Evolutionary conservation across 768 basidiomycete genomes (phyloP).

Genomic region (Leccinum barrowsii): DNA sequence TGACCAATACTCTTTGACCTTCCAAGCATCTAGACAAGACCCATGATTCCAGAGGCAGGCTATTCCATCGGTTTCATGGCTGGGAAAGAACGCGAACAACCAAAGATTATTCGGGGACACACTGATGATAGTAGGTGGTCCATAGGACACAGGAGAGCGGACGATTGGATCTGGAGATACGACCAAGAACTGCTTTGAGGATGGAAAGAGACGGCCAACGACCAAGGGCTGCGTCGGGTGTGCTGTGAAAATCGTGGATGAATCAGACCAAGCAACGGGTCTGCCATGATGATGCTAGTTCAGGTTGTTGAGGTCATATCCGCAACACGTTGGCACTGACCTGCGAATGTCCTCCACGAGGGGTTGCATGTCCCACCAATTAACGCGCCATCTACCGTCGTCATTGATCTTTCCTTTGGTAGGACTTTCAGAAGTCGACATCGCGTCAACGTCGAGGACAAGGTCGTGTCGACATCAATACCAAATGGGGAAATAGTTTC

Average conservation of each 20-base stretch:
- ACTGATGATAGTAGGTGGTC: constrained; percentile 60
- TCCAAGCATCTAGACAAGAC: constrained; percentile 59
- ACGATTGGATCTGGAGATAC: constrained; percentile 50
- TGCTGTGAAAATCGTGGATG: constrained; percentile 66
- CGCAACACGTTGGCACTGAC: constrained; percentile 31
- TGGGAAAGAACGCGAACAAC: constrained; percentile 76
- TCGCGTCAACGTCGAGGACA: neutral
- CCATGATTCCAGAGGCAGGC: constrained; percentile 67
- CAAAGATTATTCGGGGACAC: constrained; percentile 56
- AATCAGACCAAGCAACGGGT: constrained; percentile 67
- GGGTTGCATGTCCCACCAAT: constrained; percentile 75
- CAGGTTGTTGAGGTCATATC: neutral
- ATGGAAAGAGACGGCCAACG: constrained; percentile 63
- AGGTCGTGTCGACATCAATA: neutral
- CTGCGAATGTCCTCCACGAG: constrained; percentile 54
- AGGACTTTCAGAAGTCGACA: constrained; percentile 31
- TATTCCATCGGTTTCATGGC: constrained; percentile 50
- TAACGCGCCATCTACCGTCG: constrained; percentile 52
- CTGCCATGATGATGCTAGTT: constrained; percentile 34
- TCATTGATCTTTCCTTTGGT: constrained; percentile 55
- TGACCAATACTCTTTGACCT: constrained; percentile 52
- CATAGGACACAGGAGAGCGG: constrained; percentile 46
- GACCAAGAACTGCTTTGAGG: constrained; percentile 60
- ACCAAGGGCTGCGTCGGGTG: constrained; percentile 61
- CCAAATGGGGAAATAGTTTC: neutral